These are phyloP conservation scores for Cercospora sesami DNA, from an alignment of 2,329 filamentous ascomycete genomes.

Conservation along the genomic window DNA sequence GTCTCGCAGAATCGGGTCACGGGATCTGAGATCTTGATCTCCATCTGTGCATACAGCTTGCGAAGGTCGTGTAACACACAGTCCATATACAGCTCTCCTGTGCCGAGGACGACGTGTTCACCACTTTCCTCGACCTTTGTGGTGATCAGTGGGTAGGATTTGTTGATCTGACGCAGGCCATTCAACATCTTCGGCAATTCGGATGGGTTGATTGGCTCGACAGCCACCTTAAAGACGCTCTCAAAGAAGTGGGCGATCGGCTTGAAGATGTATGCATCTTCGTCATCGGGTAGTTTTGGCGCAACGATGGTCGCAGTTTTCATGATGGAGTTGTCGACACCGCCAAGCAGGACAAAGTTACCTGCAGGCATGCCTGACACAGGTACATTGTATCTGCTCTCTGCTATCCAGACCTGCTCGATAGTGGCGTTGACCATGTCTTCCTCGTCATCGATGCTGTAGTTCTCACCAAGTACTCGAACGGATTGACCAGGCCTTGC, in stretches of 20 bases:
- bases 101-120: constrained; percentile 92
- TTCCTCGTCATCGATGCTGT: constrained; percentile 95
- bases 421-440: constrained; percentile 90
- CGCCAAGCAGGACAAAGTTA: constrained; percentile 87
- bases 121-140: constrained; percentile 98
- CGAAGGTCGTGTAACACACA: constrained; percentile 95
- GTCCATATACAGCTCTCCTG: constrained; percentile 99
- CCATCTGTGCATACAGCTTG: constrained; percentile 95
- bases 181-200: constrained; percentile 99
- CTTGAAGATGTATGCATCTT: constrained; percentile 93
- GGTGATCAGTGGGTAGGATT: constrained; percentile 91
- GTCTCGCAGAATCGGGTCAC: constrained; percentile 98
- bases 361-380: constrained; percentile 91
- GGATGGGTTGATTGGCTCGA: constrained; percentile 96
- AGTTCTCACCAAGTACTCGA: constrained; percentile 89
- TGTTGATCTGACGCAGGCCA: constrained; percentile 93
- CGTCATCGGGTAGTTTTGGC: constrained; percentile 75
- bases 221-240: constrained; percentile 94
- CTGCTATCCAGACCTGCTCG: constrained; percentile 81
- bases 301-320: constrained; percentile 92
- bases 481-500: constrained; percentile 79
- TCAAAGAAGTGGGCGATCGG: constrained; percentile 94
- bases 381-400: constrained; percentile 89
- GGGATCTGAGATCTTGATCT: constrained; percentile 97
- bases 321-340: constrained; percentile 96